These are phyloP conservation scores for Aspergillaceae sp. DNA, from an alignment of 2,329 filamentous ascomycete species.

Conservation along the genomic window DNA sequence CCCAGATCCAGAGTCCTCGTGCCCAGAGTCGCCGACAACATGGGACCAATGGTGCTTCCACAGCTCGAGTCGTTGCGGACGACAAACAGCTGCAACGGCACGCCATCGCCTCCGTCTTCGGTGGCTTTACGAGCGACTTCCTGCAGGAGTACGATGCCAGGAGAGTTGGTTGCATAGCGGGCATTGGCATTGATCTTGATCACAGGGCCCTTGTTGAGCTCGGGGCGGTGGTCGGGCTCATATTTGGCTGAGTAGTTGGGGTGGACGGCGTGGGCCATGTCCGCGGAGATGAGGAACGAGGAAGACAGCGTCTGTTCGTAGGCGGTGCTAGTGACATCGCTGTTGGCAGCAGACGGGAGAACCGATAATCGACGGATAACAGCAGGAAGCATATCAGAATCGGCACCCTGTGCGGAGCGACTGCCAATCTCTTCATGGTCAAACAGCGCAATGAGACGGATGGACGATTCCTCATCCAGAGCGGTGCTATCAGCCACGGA, in stretches of 20 bases:
- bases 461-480: constrained; percentile 67
- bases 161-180: constrained; percentile 91
- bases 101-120: constrained; percentile 51
- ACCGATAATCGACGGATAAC: constrained; percentile 80
- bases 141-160: constrained; percentile 85
- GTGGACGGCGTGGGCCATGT: constrained; percentile 95
- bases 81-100: constrained; percentile 91
- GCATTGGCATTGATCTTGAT: constrained; percentile 99
- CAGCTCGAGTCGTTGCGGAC: constrained; percentile 92
- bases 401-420: constrained; percentile 81
- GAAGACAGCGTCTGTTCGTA: constrained; percentile 88
- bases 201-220: constrained; percentile 93
- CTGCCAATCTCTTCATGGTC: constrained; percentile 98
- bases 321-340: constrained; percentile 59
- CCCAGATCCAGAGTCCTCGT: constrained; percentile 84
- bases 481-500: constrained; percentile 58
- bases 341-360: constrained; percentile 55
- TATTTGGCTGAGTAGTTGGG: constrained; percentile 93
- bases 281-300: constrained; percentile 89
- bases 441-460: constrained; percentile 88
- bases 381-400: constrained; percentile 82
- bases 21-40: constrained; percentile 79
- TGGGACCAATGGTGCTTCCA: constrained; percentile 95
- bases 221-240: constrained; percentile 78
- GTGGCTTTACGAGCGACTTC: constrained; percentile 63